Evolutionary conservation across 208 protist species (phyloP).

Genomic region (Leptomonas pyrrhocoris): DNA sequence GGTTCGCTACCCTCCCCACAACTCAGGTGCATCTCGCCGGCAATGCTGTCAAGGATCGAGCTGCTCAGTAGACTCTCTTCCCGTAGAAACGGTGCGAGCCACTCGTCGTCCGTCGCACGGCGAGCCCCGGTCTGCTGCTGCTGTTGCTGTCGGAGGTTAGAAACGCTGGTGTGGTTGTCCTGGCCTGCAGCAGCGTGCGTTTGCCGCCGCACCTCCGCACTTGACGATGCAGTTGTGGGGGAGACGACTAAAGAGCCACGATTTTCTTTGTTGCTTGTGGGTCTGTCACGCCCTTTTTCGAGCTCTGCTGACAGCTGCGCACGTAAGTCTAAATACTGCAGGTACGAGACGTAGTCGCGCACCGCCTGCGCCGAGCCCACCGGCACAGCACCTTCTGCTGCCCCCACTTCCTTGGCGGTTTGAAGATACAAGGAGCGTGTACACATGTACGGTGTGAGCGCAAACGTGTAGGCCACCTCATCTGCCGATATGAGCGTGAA

Average conservation of each 20-base stretch:
- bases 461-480: constrained; percentile 10
- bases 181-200: not conserved
- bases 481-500: constrained; percentile 49
- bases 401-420: constrained; percentile 41
- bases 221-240: not conserved
- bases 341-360: constrained; percentile 48
- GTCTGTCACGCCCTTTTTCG: not conserved
- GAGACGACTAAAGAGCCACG: not conserved
- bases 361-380: constrained; percentile 39
- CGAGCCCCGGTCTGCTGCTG: not conserved
- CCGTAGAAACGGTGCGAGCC: constrained; percentile 13
- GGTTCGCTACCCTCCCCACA: not conserved
- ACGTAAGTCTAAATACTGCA: constrained; percentile 31
- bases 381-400: constrained; percentile 47
- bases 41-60: not conserved
- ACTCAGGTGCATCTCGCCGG: too few relatives aligned
- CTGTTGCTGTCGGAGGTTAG: not conserved
- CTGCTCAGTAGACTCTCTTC: not conserved
- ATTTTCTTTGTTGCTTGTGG: too few relatives aligned
- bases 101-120: not conserved
- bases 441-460: constrained; percentile 21
- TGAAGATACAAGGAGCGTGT: constrained; percentile 46
- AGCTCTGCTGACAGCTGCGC: constrained; percentile 25
- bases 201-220: not conserved
- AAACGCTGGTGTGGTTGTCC: not conserved